These are phyloP conservation scores for Debaryomyces fabryi DNA, from an alignment of 1,139 yeast species.

Conservation along the genomic window DNA sequence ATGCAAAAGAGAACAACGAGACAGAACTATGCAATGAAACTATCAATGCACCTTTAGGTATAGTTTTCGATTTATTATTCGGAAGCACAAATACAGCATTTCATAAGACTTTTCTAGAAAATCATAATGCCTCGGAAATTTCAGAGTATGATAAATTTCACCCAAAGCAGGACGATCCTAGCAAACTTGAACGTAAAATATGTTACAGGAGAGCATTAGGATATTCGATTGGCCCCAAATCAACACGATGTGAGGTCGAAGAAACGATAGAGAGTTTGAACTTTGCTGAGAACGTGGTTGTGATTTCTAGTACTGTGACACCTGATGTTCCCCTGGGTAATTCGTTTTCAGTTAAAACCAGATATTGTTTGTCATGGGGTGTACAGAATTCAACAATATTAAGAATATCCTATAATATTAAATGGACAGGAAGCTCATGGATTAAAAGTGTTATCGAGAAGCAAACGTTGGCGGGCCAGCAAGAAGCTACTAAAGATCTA, in stretches of 20 bases:
- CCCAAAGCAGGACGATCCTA: slow-evolving; percentile 35
- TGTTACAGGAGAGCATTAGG: slow-evolving; percentile 52
- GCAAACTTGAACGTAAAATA: slow-evolving; percentile 36
- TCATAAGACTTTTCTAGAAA: slow-evolving; percentile 41
- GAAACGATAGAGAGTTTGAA: slow-evolving; percentile 49
- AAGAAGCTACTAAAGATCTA: slow-evolving; percentile 38
- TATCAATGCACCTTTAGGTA: slow-evolving; percentile 52
- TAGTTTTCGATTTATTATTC: slow-evolving; percentile 50
- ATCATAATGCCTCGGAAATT: slow-evolving; percentile 53
- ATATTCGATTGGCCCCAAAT: slow-evolving; percentile 59
- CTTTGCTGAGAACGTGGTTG: slow-evolving; percentile 37
- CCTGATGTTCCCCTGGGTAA: slow-evolving; percentile 67
- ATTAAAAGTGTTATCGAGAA: slow-evolving; percentile 56
- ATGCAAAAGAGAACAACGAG: slow-evolving; percentile 29
- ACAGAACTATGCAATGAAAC: slow-evolving; percentile 36
- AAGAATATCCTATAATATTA: slow-evolving; percentile 45
- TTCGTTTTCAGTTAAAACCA: slow-evolving; percentile 53
- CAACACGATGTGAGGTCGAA: slow-evolving; percentile 52
- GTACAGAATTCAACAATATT: slow-evolving; percentile 43
- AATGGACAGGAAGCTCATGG: slow-evolving; percentile 64
- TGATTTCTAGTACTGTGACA: slow-evolving; percentile 45
- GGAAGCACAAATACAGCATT: slow-evolving; percentile 44
- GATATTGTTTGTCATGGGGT: slow-evolving; percentile 54
- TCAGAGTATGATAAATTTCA: slow-evolving; percentile 43
- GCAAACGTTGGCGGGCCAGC: slow-evolving; percentile 52